A percentile compares a stretch with the other conserved stretches of the same genome.
phyloP scores from a whole-genome alignment of 1,284 basidiomycete genomes.

The Moniliella sp. region DNA sequence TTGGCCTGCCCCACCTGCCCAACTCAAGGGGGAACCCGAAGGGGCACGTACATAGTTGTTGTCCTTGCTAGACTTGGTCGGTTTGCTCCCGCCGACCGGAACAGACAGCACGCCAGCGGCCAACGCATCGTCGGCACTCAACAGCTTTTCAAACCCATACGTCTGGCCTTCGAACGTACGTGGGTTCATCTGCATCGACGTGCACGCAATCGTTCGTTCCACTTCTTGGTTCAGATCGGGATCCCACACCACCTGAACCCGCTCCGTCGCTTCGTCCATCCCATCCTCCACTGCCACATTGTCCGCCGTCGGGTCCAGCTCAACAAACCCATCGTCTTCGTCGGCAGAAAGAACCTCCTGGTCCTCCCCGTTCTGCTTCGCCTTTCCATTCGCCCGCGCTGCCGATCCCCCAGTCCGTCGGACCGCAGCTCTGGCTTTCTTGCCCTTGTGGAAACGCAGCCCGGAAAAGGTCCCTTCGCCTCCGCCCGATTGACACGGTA shows the following conservation, averaged over 20 bases:
- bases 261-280: conserved; percentile 61
- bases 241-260: conserved; percentile 50
- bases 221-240: conserved; percentile 46
- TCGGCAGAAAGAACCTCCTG: conserved; percentile 4
- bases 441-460: conserved; percentile 3
- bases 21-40: neutral
- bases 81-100: conserved; percentile 55
- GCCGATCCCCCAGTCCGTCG: neutral
- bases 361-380: conserved; percentile 21
- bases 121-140: conserved; percentile 71
- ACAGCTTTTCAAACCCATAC: conserved; percentile 81
- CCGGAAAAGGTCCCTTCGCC: conserved; percentile 34
- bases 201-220: conserved; percentile 52
- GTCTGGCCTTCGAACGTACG: conserved; percentile 40
- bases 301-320: conserved; percentile 37
- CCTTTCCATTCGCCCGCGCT: conserved; percentile 11
- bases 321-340: conserved; percentile 18
- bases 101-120: conserved; percentile 70
- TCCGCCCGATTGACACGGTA: conserved; percentile 52
- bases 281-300: conserved; percentile 41
- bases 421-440: neutral
- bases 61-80: conserved; percentile 68
- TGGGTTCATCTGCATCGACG: conserved; percentile 45
- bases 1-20: neutral
- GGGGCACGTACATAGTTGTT: conserved; percentile 63